These are phyloP conservation scores for Coemansia sp. DNA, from an alignment of 192 early-diverging fungal genomes.

Conservation along the genomic window DNA sequence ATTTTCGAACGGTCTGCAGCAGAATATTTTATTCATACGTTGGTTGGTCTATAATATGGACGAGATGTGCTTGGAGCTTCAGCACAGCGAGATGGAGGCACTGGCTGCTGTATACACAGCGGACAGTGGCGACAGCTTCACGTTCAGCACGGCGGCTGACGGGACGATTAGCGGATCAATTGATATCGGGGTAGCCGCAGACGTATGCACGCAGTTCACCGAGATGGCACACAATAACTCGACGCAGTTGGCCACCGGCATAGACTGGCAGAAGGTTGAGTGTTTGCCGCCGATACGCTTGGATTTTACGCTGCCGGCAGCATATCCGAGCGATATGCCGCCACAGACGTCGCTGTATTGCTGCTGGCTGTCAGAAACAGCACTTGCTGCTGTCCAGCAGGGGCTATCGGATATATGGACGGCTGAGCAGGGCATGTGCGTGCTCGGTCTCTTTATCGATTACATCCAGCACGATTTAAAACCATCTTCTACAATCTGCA, in stretches of 20 bases:
- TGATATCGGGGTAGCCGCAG: neutral
- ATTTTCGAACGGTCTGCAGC: too few species aligned
- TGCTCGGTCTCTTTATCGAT: neutral
- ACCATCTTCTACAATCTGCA: neutral
- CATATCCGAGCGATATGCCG: neutral
- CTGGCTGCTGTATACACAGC: conserved; percentile 14
- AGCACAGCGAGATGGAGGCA: conserved; percentile 25
- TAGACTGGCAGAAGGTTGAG: neutral
- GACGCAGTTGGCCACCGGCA: too few species aligned
- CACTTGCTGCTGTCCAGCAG: neutral
- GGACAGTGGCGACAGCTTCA: neutral
- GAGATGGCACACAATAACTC: neutral
- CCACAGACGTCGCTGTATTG: neutral
- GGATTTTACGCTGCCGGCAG: neutral
- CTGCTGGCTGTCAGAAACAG: neutral
- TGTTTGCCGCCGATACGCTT: neutral
- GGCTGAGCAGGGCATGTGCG: neutral
- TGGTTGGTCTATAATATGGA: neutral
- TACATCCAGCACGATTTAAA: neutral
- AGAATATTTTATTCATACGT: neutral
- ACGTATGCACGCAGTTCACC: neutral
- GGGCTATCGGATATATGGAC: neutral
- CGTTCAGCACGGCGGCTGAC: neutral
- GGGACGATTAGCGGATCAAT: neutral
- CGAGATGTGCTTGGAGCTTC: conserved; percentile 15